Evolutionary conservation across 2,329 filamentous ascomycete genomes (phyloP), one percentile per base, ranked within the genome.

Genomic region (Colletotrichum costaricense): DNA sequence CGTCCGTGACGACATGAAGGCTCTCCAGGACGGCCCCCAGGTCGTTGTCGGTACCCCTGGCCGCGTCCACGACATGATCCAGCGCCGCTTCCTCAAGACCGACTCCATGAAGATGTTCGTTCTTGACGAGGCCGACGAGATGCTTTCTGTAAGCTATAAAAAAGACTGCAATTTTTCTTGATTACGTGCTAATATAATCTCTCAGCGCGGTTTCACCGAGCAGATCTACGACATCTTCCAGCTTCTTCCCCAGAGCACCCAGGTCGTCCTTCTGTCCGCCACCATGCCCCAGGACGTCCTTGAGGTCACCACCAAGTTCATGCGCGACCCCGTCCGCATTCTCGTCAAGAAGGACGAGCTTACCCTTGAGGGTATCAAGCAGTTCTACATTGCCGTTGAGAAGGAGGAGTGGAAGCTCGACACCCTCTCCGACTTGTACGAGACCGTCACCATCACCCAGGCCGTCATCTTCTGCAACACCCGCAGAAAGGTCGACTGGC

Each of bases 381-480:
- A 99, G 86, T 99, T 98, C 90, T 99, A 98, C 90, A 98, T 99
- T 87, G 97, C 97, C 74, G 97, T 99, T 74, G 97, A 99, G 91
- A 98, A 99, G 91, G 97, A 99, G 86, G 97, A 99, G 84, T 99
- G 97, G 97, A 99, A 99, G 89, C 93, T 99, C 78, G 97, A 99
- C 86, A 99, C 97, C 75, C 94, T 99, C 76, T 98, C 94, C 81
- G 97, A 99, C 87, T 88, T 99, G 79, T 99, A 99, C 90, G 97
- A 99, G 89, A 99, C 97, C 69, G 94, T 99, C 83, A 99, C 97
- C 84, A 99, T 98, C 82, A 99, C 97, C 80, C 97, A 99, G 87
- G 97, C 97, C 74, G 97, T 99, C 87, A 99, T 99, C 88, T 99
- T 99, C 94, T 99, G 97, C 93, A 99, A 99, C 93, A 99, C 97